Conservation (phyloP, 331 rosid genomes). For the Acacia pycnantha region DNA sequence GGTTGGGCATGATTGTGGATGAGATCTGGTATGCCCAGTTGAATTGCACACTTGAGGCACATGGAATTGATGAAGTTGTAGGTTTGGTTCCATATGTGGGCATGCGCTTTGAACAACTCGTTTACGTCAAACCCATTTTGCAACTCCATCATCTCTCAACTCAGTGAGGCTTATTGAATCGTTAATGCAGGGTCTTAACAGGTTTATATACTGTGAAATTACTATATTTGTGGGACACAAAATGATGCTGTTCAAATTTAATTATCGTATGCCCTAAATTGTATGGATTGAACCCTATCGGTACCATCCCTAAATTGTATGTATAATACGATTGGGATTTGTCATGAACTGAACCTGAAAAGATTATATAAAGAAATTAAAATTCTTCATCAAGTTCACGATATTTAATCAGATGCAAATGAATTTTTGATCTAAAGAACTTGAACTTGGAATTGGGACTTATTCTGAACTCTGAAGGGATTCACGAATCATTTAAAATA, state of each 20-base stretch:
- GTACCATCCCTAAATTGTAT: too few species aligned
- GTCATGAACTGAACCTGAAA: too few species aligned
- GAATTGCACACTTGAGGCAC: conserved; percentile 19
- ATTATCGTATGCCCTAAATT: background rate
- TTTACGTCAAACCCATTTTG: background rate
- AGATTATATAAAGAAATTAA: too few species aligned
- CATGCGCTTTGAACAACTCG: background rate
- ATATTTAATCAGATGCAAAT: too few species aligned
- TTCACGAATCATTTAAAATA: too few species aligned
- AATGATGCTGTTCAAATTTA: background rate
- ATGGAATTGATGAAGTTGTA: conserved; percentile 13
- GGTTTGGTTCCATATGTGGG: background rate
- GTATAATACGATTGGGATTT: too few species aligned
- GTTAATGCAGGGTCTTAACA: background rate
- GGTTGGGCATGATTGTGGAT: background rate
- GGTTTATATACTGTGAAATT: background rate
- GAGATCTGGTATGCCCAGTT: background rate
- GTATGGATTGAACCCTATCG: background rate
- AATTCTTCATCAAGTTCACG: too few species aligned
- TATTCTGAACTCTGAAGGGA: too few species aligned
- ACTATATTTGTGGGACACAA: background rate
- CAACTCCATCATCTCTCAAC: background rate
- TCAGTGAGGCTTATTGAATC: background rate
- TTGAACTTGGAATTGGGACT: too few species aligned
- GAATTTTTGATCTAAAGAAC: too few species aligned